These are phyloP conservation scores for Lactifluus rugatus DNA, from an alignment of 768 basidiomycete species.

Conservation along the genomic window DNA sequence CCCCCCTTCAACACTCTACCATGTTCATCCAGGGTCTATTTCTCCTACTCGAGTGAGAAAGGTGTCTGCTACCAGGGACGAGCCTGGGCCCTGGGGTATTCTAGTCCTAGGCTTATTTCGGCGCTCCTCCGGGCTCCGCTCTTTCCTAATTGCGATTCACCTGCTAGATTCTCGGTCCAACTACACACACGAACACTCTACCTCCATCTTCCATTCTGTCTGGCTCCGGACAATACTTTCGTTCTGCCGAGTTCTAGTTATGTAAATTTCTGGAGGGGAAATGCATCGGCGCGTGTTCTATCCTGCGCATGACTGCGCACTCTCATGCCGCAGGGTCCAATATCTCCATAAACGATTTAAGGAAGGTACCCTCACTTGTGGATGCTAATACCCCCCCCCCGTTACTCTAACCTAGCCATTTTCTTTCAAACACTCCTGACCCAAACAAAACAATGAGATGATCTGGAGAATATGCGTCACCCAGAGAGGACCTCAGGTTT, in stretches of 20 bases:
- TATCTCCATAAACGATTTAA: background rate
- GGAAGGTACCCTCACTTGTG: background rate
- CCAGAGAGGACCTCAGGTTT: background rate
- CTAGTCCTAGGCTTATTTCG: no score
- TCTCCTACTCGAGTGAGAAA: background rate
- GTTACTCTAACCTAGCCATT: background rate
- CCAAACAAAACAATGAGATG: background rate
- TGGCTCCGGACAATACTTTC: background rate
- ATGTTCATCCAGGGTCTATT: background rate
- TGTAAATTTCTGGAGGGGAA: background rate
- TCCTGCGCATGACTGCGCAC: background rate
- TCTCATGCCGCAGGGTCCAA: background rate
- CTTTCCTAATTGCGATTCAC: background rate
- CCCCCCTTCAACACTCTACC: background rate
- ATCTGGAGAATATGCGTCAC: background rate
- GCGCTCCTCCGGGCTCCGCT: no score
- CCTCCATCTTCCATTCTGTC: background rate
- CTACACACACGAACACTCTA: background rate
- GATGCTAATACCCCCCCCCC: no score
- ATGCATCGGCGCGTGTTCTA: background rate
- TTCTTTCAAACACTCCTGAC: background rate
- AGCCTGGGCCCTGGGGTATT: background rate
- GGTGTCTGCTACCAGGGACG: background rate
- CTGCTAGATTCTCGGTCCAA: background rate
- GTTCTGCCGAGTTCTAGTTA: background rate